Evolutionary conservation across 352 stramenopile genomes (phyloP), one percentile per base, ranked within the genome.

Genomic region (Globisporangium nagaii): DNA sequence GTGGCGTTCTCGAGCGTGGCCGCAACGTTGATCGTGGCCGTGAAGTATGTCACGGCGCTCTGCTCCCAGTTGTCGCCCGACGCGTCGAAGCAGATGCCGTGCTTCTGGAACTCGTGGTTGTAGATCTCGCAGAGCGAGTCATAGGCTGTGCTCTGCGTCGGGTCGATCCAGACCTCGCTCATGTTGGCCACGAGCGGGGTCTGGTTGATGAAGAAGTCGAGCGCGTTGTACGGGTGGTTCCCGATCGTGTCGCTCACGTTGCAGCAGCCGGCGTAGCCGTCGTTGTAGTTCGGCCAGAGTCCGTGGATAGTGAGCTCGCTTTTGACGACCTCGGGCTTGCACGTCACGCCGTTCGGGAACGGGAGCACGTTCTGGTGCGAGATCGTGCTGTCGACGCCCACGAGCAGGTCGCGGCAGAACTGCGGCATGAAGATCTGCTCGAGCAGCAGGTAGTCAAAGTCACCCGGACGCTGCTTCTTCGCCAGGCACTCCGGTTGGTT

Each of bases 351-450:
- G 34, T 71, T 62, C 49, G 78, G 78, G 66, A 76, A 85, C 44
- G 60, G 51, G 54, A 75, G 69, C 24, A 90, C 75, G 52, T 86
- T 86, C 65, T 84, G 76, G 62, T 90, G 79, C 48, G 76, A 85
- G 66, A 88, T 72, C 36, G 79, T 90, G 53, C 64, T 74, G 66
- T 90, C 79, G 24, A 83, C 67, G 40, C 79, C 79, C 0, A 71
- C 50, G 30, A 88, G 70, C 36, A 90, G 60, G 51, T 90, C 79
- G 37, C 79, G 79, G 60, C 79, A 90, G 62, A 86, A 88, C 65
- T 90, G 79, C 56, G 79, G 79, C 53, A 84, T 65, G 54, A 80
- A 90, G 51, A 90, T 62, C 62, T 90, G 71, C 63, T 90, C 77
- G n/a, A 90, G 58, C 28, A 88, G 52, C 41, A 90, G 56, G 62